phyloP scores from a whole-genome alignment of 768 basidiomycete genomes.

The Kwoniella sp. region DNA sequence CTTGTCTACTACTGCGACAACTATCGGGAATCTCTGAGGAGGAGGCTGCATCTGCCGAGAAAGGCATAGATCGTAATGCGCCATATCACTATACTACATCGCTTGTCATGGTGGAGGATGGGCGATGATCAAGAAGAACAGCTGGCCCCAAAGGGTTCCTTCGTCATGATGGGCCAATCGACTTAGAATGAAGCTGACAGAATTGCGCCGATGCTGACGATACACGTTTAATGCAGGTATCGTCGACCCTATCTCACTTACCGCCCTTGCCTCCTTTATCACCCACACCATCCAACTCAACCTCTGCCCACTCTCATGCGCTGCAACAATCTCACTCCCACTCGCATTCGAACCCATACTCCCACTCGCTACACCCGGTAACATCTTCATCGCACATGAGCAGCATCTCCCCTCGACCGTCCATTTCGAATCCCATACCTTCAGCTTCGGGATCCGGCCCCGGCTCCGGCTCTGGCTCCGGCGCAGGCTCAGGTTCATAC shows the following conservation, averaged over 20 bases:
- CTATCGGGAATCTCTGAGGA: too few relatives aligned
- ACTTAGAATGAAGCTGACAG: too few relatives aligned
- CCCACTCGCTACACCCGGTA: slow-evolving; percentile 10
- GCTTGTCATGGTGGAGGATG: not conserved
- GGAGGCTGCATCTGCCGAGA: too few relatives aligned
- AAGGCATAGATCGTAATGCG: too few relatives aligned
- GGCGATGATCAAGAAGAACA: too few relatives aligned
- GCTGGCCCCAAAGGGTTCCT: too few relatives aligned
- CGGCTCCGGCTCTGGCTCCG: not conserved
- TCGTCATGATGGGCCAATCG: too few relatives aligned
- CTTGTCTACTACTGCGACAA: too few relatives aligned
- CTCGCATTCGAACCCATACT: slow-evolving; percentile 3
- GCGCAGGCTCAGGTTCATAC: not conserved
- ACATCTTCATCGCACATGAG: slow-evolving; percentile 7
- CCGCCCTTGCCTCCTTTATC: slow-evolving; percentile 46
- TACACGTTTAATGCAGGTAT: slow-evolving; percentile 32
- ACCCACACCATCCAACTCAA: slow-evolving; percentile 26
- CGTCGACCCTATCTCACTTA: slow-evolving; percentile 47
- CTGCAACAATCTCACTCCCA: slow-evolving; percentile 9
- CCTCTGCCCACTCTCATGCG: slow-evolving; percentile 8
- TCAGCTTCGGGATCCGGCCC: not conserved
- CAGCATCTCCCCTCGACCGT: slow-evolving; percentile 28
- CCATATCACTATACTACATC: too few relatives aligned
- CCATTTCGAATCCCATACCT: slow-evolving; percentile 15
- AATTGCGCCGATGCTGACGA: not conserved